Base-by-base conservation (phyloP, 2,329 filamentous ascomycete genomes). In the Neonectria sp. region DNA sequence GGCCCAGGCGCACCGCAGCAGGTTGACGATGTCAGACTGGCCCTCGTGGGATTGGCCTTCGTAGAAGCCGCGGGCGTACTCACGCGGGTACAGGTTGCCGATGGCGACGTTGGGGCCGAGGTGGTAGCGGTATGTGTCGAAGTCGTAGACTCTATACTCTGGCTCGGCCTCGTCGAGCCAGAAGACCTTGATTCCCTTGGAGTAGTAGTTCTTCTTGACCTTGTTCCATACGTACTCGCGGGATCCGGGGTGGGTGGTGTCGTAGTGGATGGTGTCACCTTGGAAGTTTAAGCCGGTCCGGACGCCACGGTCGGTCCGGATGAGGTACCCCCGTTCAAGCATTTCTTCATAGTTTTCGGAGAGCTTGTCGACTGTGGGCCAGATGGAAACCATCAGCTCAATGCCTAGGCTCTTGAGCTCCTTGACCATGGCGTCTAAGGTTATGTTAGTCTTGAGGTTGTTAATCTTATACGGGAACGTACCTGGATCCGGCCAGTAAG, bases 131-230 rank as follows among this genome's bases (percentile, higher is more conserved):
- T 89, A 92, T 70, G 88, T 89, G 63, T 92, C 90, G 73, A 91
- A 92, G 75, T 92, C 89, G 75, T 92, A 92, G 13, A 84, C 82
- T 0, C 79, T 82, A 71, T 91, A 92, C 75, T 92, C 90, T 0
- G 90, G 90, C 72, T 92, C 90, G 0, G 90, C 90, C 76, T 92
- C 90, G 71, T 93, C 91, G 0, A 92, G 84, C 90, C 91, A 92
- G 78, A 92, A 92, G 1, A 88, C 79, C 63, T 86, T 86, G 77
- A 92, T 89, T 2, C 91, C 91, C 61, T 87, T 88, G 55, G 84
- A 78, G 71, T 87, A 88, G 79, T 92, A 92, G 75, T 92, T 89
- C 60, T 85, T 73, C 75, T 88, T 89, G 0, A 82, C 86, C 64
- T 86, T 88, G 2, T 80, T 76, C 90, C 90, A 93, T 2, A 92